Evolutionary conservation across 768 basidiomycete species (phyloP), one percentile per base, ranked within the genome.

Genomic region (Lyophyllum shimeji): DNA sequence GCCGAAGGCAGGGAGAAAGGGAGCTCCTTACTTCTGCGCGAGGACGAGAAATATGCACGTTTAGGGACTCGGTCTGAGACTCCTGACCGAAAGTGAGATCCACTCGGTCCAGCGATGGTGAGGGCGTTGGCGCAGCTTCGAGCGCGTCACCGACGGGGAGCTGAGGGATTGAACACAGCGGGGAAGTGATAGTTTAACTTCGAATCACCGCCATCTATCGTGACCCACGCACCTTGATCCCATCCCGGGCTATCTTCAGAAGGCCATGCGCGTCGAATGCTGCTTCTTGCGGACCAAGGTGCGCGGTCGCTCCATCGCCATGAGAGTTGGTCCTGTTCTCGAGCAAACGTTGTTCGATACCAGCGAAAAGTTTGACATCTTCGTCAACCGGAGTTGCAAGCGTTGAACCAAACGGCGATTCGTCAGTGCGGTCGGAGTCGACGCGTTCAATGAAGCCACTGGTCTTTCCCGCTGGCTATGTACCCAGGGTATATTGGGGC

Each of bases 381-480:
- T 75, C 75, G 51, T 78, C 76, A 5, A 67, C 67, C 13, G 78
- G 78, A 27, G 78, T 79, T 20, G 72, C 72, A 1, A 79, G 65
- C 33, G 64, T 67, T 7, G 77, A 78, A 12, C 67, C 69, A 52
- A 78, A 75, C 0, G 75, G 71, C 42, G 78, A 77, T 34, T 79
- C 76, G 46, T 71, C 66, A 2, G 78, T 77, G 50, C 70, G 66
- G 33, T 65, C 69, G 25, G 77, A 77, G 54, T 74, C 66, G 21
- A 67, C 56, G 46, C 72, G 69, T 54, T 69, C 56, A 11, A 65
- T 60, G 2, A 50, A n/a, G 12, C 42, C 23, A 25, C 42, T 9
- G 3, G 18, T 24, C 25, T 27, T 21, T 13, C 20, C 23, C 12
- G 27, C 31, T 7, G 11, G 43, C 44, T 50, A 37, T 7, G 42